Evolutionary conservation across 164 flowering plant species (phyloP).

Genomic region (Umbilicus rupestris): DNA sequence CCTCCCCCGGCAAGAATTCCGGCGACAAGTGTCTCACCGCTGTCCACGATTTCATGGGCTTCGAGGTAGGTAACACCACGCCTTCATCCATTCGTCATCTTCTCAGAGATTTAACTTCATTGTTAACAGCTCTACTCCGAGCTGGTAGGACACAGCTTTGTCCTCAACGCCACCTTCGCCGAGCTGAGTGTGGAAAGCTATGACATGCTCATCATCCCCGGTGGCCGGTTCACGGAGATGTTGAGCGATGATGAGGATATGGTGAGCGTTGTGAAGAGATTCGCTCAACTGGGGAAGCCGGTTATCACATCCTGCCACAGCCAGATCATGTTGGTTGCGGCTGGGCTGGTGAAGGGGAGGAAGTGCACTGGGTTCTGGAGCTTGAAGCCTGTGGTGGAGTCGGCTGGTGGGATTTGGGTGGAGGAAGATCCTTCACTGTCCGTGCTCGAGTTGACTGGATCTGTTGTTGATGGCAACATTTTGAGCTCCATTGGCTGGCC

Average conservation of each 20-base stretch:
- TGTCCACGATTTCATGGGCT: constrained; percentile 11
- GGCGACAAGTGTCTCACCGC: constrained; percentile 11
- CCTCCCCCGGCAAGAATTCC: constrained; percentile 1
- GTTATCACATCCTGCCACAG: constrained; percentile 12
- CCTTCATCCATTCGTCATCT: too few species aligned
- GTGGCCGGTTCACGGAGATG: constrained; percentile 13
- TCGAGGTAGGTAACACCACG: constrained; percentile 14
- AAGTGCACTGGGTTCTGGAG: constrained; percentile 9
- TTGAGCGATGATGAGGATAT: constrained; percentile 7
- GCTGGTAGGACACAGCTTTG: constrained; percentile 8
- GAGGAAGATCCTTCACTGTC: constrained; percentile 6
- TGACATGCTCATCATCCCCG: constrained; percentile 12
- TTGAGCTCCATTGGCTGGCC: constrained; percentile 15
- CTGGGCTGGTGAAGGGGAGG: constrained; percentile 9
- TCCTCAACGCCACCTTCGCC: constrained; percentile 4
- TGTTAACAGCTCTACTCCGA: constrained; percentile 9
- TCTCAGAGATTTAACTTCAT: too few species aligned
- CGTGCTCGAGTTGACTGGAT: constrained; percentile 9
- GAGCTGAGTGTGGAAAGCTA: constrained; percentile 4
- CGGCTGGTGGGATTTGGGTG: constrained; percentile 11
- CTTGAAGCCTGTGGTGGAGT: constrained; percentile 11
- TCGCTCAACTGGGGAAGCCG: constrained; percentile 7
- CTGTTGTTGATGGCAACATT: constrained; percentile 12
- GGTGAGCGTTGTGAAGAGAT: constrained; percentile 4
- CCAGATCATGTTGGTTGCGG: constrained; percentile 11